Evolutionary conservation across 371 early-diverging fungal genomes (phyloP), one percentile per base, ranked within the genome.

Genomic region (Encephalitozoon hellem): DNA sequence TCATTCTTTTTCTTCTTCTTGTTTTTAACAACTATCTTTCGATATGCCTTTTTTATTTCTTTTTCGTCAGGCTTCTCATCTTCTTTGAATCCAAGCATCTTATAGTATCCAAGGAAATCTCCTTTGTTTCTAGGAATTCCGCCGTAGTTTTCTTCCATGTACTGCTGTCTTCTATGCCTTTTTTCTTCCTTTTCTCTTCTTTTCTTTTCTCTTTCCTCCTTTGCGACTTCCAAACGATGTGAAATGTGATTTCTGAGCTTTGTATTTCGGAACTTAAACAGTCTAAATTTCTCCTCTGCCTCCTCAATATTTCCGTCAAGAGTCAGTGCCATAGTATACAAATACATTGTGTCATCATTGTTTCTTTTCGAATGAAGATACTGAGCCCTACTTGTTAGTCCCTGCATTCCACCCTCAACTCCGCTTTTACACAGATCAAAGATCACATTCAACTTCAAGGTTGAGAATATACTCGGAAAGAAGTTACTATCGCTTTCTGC

Each of bases 51-150:
- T 68, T 76, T 76, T 23, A 84, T 53, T 32, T 49, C 55, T 26
- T 72, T 69, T 28, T 78, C 69, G 2, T 1, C 32, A 9, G 65
- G 12, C 9, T 26, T 52, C 21, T 26, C 47, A 42, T 38, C 41
- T 53, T 72, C 67, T 18, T 72, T 54, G 21, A 80, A 54, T 21
- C 65, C 69, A 18, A 84, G 43, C 67, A 67, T 53, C 26, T 76
- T 78, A 75, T 84, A 84, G 64, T 80, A 84, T 28, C 79, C 82
- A 9, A 81, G 66, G 32, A 79, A 77, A 28, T 77, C 72, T 18
- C 54, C 70, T 39, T 80, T 43, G 1, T 66, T 43, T n/a, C 72
- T 41, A 8, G 25, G 32, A 26, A 69, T 69, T 28, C 74, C 66
- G 9, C 43, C 43, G n/a, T 47, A 21, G 54, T 71, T 65, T 15